A percentile compares a stretch with the other conserved stretches of the same genome.
These are phyloP conservation scores for Debaryomycetaceae sp. DNA, from an alignment of 1,139 yeast species.

Conservation along the genomic window DNA sequence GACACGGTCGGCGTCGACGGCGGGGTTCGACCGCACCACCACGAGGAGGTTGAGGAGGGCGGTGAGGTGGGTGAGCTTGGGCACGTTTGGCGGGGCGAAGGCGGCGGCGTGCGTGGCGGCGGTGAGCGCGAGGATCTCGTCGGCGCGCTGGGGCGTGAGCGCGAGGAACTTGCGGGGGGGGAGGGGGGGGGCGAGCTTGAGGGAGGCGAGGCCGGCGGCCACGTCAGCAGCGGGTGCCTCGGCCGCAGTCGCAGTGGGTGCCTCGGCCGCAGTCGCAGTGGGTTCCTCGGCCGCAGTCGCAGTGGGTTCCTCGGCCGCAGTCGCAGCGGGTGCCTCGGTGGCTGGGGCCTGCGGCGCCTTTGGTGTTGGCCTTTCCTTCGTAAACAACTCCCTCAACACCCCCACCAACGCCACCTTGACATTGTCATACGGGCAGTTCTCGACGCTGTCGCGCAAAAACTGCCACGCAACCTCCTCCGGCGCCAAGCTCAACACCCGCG, in stretches of 20 bases:
- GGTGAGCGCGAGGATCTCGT: constrained; percentile 37
- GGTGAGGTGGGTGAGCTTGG: constrained; percentile 40
- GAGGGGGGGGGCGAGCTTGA: constrained; percentile 13
- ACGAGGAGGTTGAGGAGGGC: constrained; percentile 54
- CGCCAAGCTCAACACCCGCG: constrained; percentile 50
- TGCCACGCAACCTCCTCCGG: constrained; percentile 55
- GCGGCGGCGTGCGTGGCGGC: constrained; percentile 24
- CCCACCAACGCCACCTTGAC: constrained; percentile 58
- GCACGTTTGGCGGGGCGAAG: constrained; percentile 18
- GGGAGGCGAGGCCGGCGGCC: neutral
- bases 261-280: neutral
- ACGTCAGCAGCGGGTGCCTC: neutral
- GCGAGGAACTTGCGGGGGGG: constrained; percentile 33
- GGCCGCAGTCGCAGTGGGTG: neutral
- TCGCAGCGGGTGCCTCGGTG: constrained; percentile 1
- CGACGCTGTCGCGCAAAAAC: constrained; percentile 62
- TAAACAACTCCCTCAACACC: constrained; percentile 61
- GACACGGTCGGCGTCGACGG: constrained; percentile 19
- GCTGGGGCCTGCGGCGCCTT: constrained; percentile 2
- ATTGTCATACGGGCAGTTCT: constrained; percentile 62
- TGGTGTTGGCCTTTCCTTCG: constrained; percentile 13
- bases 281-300: constrained; percentile 2
- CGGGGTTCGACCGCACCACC: constrained; percentile 30
- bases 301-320: neutral
- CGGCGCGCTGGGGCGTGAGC: constrained; percentile 32